Evolutionary conservation across 1,284 basidiomycete species (phyloP).

Genomic region (Ceratobasidium sp.): DNA sequence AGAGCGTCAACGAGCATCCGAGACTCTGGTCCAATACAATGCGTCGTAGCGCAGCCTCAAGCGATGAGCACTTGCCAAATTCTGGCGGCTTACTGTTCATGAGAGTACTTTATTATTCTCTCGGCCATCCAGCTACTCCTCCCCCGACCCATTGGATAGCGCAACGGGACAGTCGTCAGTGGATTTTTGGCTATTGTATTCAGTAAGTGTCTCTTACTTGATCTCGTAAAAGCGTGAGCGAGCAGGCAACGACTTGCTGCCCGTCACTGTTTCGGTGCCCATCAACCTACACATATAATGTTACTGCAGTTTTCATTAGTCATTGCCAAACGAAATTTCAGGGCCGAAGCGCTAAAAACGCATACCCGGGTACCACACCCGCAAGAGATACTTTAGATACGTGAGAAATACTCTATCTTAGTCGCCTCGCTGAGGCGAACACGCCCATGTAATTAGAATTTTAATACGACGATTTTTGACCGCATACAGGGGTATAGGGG

Average conservation of each 20-base stretch:
- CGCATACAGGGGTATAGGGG: too few species aligned
- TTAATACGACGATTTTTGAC: too few species aligned
- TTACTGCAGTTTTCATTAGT: too few species aligned
- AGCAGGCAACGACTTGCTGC: background rate
- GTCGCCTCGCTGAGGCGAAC: too few species aligned
- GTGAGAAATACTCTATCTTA: too few species aligned
- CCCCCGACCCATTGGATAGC: background rate
- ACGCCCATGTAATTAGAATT: too few species aligned
- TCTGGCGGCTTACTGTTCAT: background rate
- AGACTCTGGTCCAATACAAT: background rate
- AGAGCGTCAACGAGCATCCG: background rate
- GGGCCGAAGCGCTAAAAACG: too few species aligned
- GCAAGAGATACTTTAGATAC: too few species aligned
- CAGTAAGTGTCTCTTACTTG: background rate
- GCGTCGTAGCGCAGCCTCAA: background rate
- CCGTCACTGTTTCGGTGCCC: background rate
- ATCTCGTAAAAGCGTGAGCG: slow-evolving; percentile 6
- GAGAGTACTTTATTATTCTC: background rate
- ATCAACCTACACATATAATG: background rate
- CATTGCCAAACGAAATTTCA: too few species aligned
- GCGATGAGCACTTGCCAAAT: slow-evolving; percentile 1
- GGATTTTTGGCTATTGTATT: background rate
- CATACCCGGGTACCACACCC: too few species aligned
- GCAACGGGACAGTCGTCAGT: background rate
- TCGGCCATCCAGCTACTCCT: slow-evolving; percentile 6